Conservation (phyloP, 1,284 basidiomycete genomes). For the Pseudomicrostroma phylloplanum region DNA sequence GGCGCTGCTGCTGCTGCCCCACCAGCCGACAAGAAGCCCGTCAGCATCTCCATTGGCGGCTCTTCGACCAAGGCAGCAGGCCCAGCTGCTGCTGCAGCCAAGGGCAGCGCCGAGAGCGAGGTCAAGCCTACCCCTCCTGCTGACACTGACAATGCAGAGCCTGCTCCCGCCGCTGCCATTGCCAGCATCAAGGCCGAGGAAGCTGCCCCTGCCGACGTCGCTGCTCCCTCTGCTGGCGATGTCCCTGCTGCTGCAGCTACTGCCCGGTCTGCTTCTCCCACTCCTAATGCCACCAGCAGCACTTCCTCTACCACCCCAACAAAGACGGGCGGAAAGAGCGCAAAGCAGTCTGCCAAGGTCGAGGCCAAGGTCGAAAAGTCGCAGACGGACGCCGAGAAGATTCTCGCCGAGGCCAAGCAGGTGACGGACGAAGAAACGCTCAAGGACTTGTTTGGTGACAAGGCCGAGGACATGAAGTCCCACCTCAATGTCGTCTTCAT, state of each 20-base stretch:
- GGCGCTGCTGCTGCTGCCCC: conserved; percentile 20
- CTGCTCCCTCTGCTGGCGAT: conserved; percentile 15
- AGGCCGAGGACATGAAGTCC: conserved; percentile 44
- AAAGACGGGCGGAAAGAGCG: conserved; percentile 15
- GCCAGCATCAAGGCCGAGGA: conserved; percentile 28
- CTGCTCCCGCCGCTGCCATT: conserved; percentile 25
- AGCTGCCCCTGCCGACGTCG: conserved; percentile 13
- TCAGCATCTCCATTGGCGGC: conserved; percentile 47
- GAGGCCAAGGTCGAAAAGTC: conserved; percentile 37
- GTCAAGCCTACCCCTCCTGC: conserved; percentile 17
- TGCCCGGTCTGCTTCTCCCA: conserved; percentile 31
- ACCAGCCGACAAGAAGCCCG: conserved; percentile 35
- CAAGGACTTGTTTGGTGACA: conserved; percentile 47
- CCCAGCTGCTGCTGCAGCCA: conserved; percentile 14
- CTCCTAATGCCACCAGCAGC: conserved; percentile 16
- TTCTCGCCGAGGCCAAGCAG: conserved; percentile 44
- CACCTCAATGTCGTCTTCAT: conserved; percentile 50
- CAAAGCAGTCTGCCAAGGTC: conserved; percentile 23
- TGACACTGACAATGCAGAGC: conserved; percentile 15
- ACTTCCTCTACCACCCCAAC: neutral
- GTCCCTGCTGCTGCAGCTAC: conserved; percentile 1
- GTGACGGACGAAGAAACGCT: conserved; percentile 50
- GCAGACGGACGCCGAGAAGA: conserved; percentile 42
- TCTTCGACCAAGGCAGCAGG: conserved; percentile 23
- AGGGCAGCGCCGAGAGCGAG: neutral